Evolutionary conservation across 179 eudicot species (phyloP), one percentile per base, ranked within the genome.

Genomic region (Beta corolliflora): DNA sequence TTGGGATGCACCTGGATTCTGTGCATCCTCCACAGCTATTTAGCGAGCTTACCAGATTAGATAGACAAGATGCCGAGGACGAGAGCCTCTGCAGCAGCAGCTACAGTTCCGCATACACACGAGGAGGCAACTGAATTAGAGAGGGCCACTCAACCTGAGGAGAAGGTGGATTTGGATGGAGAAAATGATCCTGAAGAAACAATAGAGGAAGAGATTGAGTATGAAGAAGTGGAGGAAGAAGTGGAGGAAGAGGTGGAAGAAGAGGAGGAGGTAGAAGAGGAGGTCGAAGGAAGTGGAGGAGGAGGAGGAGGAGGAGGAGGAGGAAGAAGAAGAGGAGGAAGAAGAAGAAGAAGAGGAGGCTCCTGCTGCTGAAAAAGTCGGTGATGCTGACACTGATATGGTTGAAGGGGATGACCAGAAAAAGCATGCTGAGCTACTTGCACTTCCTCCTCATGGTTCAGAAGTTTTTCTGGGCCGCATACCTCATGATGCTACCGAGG

Each of bases 401-500:
- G 86, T 78, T 65, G 78, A 85, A 5, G 91, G 82, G 76, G 92
- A 84, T 41, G 87, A 80, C 75, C 77, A 82, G 41, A 87, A 86
- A 84, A 83, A 87, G 79, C 95, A 91, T 87, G 92, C 90, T 7
- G 93, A 93, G 84, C 95, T 96, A 81, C 95, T 96, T 87, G 87
- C 97, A 36, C 97, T 93, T 75, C 99, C 99, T 50, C 97, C 98
- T 78, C 97, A 96, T 85, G 99, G 99, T 45, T 94, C 98, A 50
- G 98, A 96, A 81, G 97, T 96, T 9, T 96, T 91, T 85, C 76
- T 96, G 78, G 99, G 99, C 82, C 94, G 95, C 73, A 88, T 96
- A 87, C 90, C 96, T 21, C 91, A 79, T 60, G 94, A 90, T 89
- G 91, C 91, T 85, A 87, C 93, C 12, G 98, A 93, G 84, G 93